Conservation (phyloP, 2,329 filamentous ascomycete genomes). For the Xylaria sp. region DNA sequence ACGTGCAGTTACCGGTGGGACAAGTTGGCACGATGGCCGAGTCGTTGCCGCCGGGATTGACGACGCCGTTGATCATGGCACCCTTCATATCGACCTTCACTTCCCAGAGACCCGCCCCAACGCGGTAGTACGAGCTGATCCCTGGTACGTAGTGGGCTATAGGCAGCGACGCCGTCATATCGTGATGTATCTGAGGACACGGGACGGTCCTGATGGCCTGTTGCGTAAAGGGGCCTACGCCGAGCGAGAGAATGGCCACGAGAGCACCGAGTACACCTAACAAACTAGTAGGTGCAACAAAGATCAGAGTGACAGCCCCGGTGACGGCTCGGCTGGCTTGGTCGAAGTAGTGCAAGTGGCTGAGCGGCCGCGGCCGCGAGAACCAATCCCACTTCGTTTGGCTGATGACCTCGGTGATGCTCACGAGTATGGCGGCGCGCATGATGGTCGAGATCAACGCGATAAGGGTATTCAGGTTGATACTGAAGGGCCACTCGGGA, state of each 20-base stretch:
- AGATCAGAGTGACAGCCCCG: conserved; percentile 34
- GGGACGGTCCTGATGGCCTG: conserved; percentile 32
- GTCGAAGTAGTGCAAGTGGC: conserved; percentile 37
- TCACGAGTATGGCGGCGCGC: conserved; percentile 31
- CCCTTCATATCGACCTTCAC: conserved; percentile 37
- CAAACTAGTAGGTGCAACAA: conserved; percentile 9
- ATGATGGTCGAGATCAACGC: conserved; percentile 27
- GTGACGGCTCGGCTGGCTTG: conserved; percentile 34
- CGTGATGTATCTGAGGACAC: conserved; percentile 20
- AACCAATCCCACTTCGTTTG: conserved; percentile 41
- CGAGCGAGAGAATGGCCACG: conserved; percentile 33
- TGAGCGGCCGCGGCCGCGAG: conserved; percentile 31
- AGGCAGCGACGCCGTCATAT: conserved; percentile 20
- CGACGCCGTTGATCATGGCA: conserved; percentile 35
- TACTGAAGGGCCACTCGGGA: conserved; percentile 24
- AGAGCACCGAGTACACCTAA: conserved; percentile 20
- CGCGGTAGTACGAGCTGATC: conserved; percentile 17
- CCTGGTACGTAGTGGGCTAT: conserved; percentile 20
- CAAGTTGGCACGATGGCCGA: conserved; percentile 24
- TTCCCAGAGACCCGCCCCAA: conserved; percentile 27
- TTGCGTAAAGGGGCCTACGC: conserved; percentile 38
- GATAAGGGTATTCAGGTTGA: conserved; percentile 27
- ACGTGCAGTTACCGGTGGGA: conserved; percentile 32
- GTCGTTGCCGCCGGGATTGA: conserved; percentile 30
- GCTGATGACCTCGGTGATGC: conserved; percentile 36